Evolutionary conservation across 2,329 filamentous ascomycete species (phyloP), one percentile per base, ranked within the genome.

Genomic region (Leptographium radiaticola): DNA sequence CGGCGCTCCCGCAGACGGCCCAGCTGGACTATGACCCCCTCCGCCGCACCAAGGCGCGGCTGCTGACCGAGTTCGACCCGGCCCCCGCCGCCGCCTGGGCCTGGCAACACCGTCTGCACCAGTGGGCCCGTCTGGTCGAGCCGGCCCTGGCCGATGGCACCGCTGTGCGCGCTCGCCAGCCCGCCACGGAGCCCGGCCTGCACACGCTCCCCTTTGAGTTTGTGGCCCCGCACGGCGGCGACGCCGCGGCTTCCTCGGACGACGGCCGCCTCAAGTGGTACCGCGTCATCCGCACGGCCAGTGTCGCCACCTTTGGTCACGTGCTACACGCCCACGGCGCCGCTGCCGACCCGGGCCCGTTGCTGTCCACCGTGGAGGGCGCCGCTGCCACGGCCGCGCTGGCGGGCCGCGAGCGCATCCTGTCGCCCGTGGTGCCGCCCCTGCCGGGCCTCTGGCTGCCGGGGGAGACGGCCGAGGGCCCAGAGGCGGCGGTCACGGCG

Each of bases 291-390:
- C 43, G n/a, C 10, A 49, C 44, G 8, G 51, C 59, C 2, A 58
- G 56, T 1, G 48, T 53, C 1, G 75, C 75, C 12, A 66, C 68
- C 3, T 81, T 81, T 59, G 78, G 78, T 18, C 72, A 76, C 52
- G 57, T 80, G 38, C 68, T 81, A 0, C 72, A 75, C 56, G 49
- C 52, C 1, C 46, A 52, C 49, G 13, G 25, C 8, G 39, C 43
- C 9, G 6, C 4, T 31, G 18, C 34, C 34, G 9, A 2, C 34
- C 34, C 34, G 9, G 12, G 12, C 9, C 12, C 12, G 34, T 36
- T 33, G 13, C 38, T 42, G 18, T 49, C 53, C 11, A 16, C 6
- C 15, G 9, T 10, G 13, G 18, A 15, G 30, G 20, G 11, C 34
- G 18, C 11, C n/a, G 12, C 9, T 5, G n/a, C 20, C 15, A n/a